Evolutionary conservation across 2,329 filamentous ascomycete species (phyloP), one percentile per base, ranked within the genome.

Genomic region (Beauveria caledonica): DNA sequence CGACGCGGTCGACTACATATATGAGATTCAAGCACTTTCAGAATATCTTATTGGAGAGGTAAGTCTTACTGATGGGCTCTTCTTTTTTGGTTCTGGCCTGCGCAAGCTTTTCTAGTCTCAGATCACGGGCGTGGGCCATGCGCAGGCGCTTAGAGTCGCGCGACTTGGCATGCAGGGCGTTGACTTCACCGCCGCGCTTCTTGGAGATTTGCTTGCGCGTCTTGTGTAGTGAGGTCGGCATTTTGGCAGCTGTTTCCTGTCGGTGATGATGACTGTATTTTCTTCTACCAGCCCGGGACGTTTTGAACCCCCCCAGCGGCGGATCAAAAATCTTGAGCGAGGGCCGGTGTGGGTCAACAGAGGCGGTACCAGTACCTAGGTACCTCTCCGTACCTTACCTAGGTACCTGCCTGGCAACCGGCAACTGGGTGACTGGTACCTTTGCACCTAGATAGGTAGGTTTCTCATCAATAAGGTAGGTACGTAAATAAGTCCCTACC

Each of bases 201-300:
- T 96, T 96, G 39, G 86, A 79, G 65, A 97, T 93, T 65, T 91
- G 86, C 77, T 97, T 97, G 64, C 89, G 85, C 21, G 94, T 89
- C 72, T 97, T 97, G 64, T 85, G 78, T 7, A 97, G 76, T 49
- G 87, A 84, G 70, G 86, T 88, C 15, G 90, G 83, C 92, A 96
- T 96, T 25, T 68, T 80, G 70, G 60, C 17, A 19, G 39, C 19
- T 39, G 39, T 58, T 29, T 21, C 11, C 10, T 33, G 60, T 33
- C 15, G 23, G 19, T 55, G 50, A 25, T 13, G 15, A 23, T 45
- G 39, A 23, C 27, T 21, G 17, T 19, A 19, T 39, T n/a, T 57
- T 57, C 23, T 33, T 33, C 5, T 15, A 46, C 13, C 21, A 45
- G 8, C 11, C 19, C 39, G 9, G 44, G 44, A 45, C 19, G 19